Base-by-base conservation (phyloP, 148 eudicot genomes). In the Nepenthes mirabilis region DNA sequence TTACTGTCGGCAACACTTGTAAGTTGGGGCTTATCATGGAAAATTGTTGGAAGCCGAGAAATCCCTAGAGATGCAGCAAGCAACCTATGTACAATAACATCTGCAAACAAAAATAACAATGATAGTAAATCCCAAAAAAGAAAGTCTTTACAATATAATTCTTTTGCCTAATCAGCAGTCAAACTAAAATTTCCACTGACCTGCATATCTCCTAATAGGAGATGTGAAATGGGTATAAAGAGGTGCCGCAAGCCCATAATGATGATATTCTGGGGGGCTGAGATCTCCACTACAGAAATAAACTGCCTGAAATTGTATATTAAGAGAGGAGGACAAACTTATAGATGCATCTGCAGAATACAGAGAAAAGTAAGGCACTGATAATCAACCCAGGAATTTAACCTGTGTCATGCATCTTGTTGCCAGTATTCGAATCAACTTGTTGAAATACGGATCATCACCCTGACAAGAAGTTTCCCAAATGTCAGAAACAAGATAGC, bases 401-500 rank as follows among this genome's bases (percentile, higher is more conserved):
- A 88, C 98, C 96, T 88, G 98, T 54, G 96, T 76, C 98, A 93
- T 93, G 81, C 98, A 93, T 75, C 98, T 77, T 60, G 98, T 93
- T 45, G 98, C 95, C 69, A 93, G 76, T 65, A 93, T 93, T 36
- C 98, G 96, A 43, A 93, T 93, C 68, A 93, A 74, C 77, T 93
- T 93, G 66, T 93, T 93, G 74, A 93, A 93, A 73, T 88, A 93
- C 12, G 96, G 96, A 74, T 93, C 98, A 69, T 76, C 76, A 23
- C 98, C 91, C 98, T 93, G 75, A 57, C 33, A 66, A 70, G 54
- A 9, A 52, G 14, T 37, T 3, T 40, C 49, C 7, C 6, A 33
- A 57, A 55, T 32, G 45, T 34, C 51, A 43, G 23, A 63, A 34
- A 53, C 43, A 40, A 53, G 34, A 12, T 32, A 9, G 9, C 34